Percentiles rank a stretch among this genome's conserved stretches.
Evolutionary conservation across 495 filamentous ascomycete species (phyloP).

Genomic region (Xanthoparmelia taractica): DNA sequence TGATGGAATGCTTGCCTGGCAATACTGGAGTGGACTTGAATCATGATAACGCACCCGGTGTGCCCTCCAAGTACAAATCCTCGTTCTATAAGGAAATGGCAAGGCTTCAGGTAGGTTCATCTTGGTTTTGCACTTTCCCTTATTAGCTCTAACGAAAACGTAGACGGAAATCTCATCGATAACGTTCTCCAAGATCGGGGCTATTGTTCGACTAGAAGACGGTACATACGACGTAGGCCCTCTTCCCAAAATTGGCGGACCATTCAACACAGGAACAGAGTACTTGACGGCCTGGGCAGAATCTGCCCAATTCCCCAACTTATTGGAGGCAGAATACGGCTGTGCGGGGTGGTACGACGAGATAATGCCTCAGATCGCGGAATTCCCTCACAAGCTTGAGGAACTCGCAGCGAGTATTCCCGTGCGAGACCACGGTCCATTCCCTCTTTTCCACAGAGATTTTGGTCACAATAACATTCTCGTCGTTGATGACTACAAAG

Average conservation of each 20-base stretch:
- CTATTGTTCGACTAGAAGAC: neutral
- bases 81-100: neutral
- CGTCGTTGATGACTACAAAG: neutral
- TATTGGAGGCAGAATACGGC: neutral
- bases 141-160: too few relatives aligned
- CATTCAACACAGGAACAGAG: neutral
- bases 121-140: too few relatives aligned
- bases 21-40: neutral
- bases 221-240: slow-evolving; percentile 1
- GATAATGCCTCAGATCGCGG: neutral
- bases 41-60: too few relatives aligned
- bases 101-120: neutral
- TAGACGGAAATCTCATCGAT: neutral
- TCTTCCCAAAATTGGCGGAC: neutral
- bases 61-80: neutral
- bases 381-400: neutral
- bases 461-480: neutral
- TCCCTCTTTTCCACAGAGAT: neutral
- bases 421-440: neutral
- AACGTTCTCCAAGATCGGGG: neutral
- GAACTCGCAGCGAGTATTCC: neutral
- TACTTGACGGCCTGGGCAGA: neutral
- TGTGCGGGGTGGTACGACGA: neutral
- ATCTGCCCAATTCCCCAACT: neutral
- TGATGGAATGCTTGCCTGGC: slow-evolving; percentile 3